phyloP scores from a whole-genome alignment of 108 stramenopile genomes.

The Skeletonema tropicum region DNA sequence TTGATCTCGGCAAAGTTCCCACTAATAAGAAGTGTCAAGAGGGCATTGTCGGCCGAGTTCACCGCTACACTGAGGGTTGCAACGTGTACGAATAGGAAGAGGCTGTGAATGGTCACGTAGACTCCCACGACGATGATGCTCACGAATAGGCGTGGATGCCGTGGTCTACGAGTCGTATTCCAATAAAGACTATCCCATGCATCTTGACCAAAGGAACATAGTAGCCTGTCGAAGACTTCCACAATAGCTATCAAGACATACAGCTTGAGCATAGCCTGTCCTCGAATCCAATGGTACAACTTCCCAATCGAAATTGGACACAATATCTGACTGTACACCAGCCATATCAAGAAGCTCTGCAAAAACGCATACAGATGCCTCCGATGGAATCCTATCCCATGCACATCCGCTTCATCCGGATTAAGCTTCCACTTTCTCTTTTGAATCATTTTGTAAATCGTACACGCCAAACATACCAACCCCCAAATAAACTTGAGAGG shows the following conservation, averaged over 20 bases:
- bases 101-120: constrained; percentile 77
- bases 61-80: constrained; percentile 91
- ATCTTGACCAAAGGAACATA: constrained; percentile 97
- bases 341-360: constrained; percentile 72
- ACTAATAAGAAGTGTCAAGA: constrained; percentile 90
- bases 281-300: constrained; percentile 98
- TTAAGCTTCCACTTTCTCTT: background rate
- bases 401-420: background rate
- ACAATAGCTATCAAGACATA: constrained; percentile 97
- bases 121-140: constrained; percentile 75
- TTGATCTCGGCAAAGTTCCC: constrained; percentile 99
- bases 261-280: constrained; percentile 97
- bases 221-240: constrained; percentile 95
- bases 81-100: constrained; percentile 81
- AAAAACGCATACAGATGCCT: constrained; percentile 90
- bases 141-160: constrained; percentile 69
- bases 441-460: constrained; percentile 21
- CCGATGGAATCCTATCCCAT: constrained; percentile 31
- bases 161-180: constrained; percentile 83
- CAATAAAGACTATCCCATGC: constrained; percentile 93
- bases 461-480: constrained; percentile 42
- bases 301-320: constrained; percentile 86
- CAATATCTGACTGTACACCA: constrained; percentile 70
- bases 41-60: constrained; percentile 85
- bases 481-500: constrained; percentile 87